phyloP scores from a whole-genome alignment of 2,329 filamentous ascomycete genomes.

The Coniochaeta sp. region DNA sequence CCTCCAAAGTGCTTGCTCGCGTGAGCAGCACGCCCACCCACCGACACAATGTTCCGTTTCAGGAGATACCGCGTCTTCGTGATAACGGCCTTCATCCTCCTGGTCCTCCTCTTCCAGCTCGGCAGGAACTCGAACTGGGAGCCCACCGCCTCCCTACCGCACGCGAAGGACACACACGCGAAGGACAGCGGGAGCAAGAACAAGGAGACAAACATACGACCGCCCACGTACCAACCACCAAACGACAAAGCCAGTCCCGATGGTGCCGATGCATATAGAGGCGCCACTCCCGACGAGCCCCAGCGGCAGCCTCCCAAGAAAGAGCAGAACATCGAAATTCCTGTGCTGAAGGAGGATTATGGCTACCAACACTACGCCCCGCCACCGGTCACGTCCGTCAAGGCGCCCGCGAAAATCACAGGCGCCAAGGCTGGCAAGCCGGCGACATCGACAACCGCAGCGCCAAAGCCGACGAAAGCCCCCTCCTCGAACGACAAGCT shows the following conservation, averaged over 20 bases:
- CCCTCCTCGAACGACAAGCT: neutral
- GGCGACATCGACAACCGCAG: slow-evolving; percentile 13
- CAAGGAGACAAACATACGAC: neutral
- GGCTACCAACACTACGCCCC: neutral
- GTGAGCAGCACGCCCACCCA: neutral
- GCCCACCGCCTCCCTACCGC: neutral
- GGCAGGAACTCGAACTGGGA: slow-evolving; percentile 31
- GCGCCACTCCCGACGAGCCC: neutral
- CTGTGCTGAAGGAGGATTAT: neutral
- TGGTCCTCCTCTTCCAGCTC: slow-evolving; percentile 47
- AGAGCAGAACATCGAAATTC: neutral
- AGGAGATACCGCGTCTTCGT: slow-evolving; percentile 56
- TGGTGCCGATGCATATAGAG: neutral
- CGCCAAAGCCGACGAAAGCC: slow-evolving; percentile 5
- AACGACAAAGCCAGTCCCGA: neutral
- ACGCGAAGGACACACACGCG: neutral
- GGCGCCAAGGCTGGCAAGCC: slow-evolving; percentile 11
- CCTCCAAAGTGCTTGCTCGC: neutral
- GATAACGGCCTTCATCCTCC: slow-evolving; percentile 44
- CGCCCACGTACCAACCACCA: neutral
- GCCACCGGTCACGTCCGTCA: neutral
- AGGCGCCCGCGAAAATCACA: neutral
- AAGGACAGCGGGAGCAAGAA: neutral
- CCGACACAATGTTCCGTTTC: slow-evolving; percentile 43
- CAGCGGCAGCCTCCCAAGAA: neutral